Evolutionary conservation across 2,329 filamentous ascomycete genomes (phyloP), one percentile per base, ranked within the genome.

Genomic region (Alternaria gaisen): DNA sequence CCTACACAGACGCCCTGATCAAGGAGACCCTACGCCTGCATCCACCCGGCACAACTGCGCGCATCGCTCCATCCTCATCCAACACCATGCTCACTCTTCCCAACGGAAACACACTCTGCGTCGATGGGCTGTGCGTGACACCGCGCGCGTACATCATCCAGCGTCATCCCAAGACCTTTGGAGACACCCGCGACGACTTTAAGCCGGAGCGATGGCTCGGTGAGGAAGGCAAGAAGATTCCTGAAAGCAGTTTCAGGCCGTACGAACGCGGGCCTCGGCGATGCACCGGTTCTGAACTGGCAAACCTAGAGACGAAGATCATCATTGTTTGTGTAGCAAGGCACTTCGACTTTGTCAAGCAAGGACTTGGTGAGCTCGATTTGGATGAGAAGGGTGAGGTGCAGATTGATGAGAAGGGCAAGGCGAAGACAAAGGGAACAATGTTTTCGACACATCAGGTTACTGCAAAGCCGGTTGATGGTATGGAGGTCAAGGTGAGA

Each of bases 201-300:
- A 53, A 26, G 2, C 68, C 68, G 7, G 54, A 58, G 44, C 61
- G 68, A 11, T 71, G 67, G 65, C 52, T 71, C 1, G 59, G 63
- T 3, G 63, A 66, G 1, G 50, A 36, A 4, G 65, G 34, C 7
- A 53, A 43, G 12, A 40, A 28, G 71, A 80, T 66, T 71, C 78
- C 10, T 28, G 80, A 83, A 51, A 81, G 80, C 51, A 82, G 83
- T 0, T 88, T 80, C 76, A 78, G 84, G 5, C 79, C 83, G 0
- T 88, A 88, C 67, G 83, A 84, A 66, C 78, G 82, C 53, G 86
- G 86, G 0, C 79, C 81, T 1, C 71, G 85, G 9, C 83, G 83
- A 52, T 88, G 86, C 66, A 83, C 86, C 22, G 85, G 85, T 0
- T 83, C 85, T 70, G 84, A 86, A 68, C 77, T 87, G 36, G 85